phyloP scores from a whole-genome alignment of 2,329 filamentous ascomycete species.

The Colletotrichum sp. region DNA sequence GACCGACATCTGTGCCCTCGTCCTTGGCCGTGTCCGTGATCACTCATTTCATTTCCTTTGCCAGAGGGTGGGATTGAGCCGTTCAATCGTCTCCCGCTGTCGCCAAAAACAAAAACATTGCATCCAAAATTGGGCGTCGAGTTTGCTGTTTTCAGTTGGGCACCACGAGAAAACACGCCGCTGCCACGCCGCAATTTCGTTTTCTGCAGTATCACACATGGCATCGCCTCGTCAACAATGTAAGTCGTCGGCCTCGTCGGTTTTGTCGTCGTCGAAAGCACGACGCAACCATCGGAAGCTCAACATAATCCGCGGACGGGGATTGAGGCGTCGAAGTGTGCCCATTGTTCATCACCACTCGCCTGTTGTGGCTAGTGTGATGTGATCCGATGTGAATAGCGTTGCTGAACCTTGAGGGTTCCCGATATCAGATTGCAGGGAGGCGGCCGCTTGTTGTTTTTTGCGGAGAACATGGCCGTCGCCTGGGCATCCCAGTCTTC shows the following conservation, averaged over 20 bases:
- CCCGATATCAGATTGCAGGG: conserved; percentile 16
- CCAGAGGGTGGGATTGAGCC: conserved; percentile 1
- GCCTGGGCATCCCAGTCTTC: conserved; percentile 14
- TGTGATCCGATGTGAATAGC: conserved; percentile 23
- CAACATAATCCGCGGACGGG: conserved; percentile 3
- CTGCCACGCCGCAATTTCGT: conserved; percentile 9
- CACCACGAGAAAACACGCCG: background rate
- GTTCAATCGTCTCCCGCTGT: background rate
- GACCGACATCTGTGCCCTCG: background rate
- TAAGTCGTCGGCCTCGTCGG: background rate
- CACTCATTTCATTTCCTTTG: background rate
- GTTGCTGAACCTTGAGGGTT: conserved; percentile 18
- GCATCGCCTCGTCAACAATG: background rate
- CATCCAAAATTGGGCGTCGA: background rate
- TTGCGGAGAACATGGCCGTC: conserved; percentile 11
- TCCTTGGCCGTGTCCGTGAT: background rate
- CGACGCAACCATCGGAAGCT: background rate
- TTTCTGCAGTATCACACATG: background rate
- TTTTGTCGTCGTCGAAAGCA: background rate
- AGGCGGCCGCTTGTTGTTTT: background rate
- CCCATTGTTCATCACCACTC: conserved; percentile 7
- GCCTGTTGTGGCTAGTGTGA: conserved; percentile 18
- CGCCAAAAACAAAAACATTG: background rate
- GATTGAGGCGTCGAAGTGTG: conserved; percentile 14
- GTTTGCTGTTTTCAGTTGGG: background rate